Evolutionary conservation across 2,329 filamentous ascomycete species (phyloP).

Genomic region (Aspergillus tamarii): DNA sequence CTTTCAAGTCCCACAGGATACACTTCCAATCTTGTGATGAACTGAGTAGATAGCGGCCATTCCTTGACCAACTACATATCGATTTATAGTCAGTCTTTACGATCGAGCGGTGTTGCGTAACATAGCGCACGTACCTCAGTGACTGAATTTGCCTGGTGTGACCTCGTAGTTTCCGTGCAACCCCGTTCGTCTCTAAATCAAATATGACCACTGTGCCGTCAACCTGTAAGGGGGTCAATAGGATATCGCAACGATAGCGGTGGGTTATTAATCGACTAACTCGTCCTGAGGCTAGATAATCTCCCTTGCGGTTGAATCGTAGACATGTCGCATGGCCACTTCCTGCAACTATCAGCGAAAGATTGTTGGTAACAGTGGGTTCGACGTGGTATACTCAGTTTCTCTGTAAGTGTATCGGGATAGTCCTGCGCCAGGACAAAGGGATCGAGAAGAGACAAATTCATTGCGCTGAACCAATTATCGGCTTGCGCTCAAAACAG

Average conservation of each 20-base stretch:
- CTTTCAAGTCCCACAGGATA: conserved; percentile 88
- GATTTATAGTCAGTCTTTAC: conserved; percentile 8
- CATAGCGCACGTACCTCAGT: conserved; percentile 57
- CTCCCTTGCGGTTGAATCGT: conserved; percentile 91
- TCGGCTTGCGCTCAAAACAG: neutral
- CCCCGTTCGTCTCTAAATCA: conserved; percentile 96
- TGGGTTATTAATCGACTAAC: conserved; percentile 49
- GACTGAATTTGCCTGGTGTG: conserved; percentile 94
- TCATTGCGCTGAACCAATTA: conserved; percentile 55
- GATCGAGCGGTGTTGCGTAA: neutral
- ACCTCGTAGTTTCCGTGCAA: conserved; percentile 89
- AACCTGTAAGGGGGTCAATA: conserved; percentile 46
- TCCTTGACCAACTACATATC: conserved; percentile 75
- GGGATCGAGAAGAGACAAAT: conserved; percentile 71
- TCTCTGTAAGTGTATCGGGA: conserved; percentile 85
- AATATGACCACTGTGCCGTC: conserved; percentile 96
- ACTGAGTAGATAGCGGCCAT: conserved; percentile 87
- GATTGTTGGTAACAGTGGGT: neutral
- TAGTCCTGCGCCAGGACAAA: conserved; percentile 79
- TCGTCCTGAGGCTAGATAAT: conserved; percentile 91
- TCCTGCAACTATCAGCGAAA: conserved; percentile 42
- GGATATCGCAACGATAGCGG: neutral
- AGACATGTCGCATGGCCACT: conserved; percentile 67
- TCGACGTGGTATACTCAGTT: conserved; percentile 64
- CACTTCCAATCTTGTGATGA: conserved; percentile 96